phyloP scores from a whole-genome alignment of 2,329 filamentous ascomycete species.

The Arachnomyces sp. region DNA sequence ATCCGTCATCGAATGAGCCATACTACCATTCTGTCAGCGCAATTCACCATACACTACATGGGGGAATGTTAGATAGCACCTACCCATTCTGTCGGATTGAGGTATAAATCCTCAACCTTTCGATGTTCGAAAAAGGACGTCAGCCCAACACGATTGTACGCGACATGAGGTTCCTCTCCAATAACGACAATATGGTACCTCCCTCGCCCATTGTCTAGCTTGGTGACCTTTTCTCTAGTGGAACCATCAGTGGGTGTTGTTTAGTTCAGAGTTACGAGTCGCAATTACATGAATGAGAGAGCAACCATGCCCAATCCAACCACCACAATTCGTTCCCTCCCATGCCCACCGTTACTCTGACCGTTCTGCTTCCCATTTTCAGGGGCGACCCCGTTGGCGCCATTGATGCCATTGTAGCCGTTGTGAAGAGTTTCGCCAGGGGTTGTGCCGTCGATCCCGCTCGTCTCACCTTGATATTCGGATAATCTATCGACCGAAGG shows the following conservation, averaged over 20 bases:
- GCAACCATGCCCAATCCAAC: slow-evolving; percentile 90
- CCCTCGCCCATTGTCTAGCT: slow-evolving; percentile 64
- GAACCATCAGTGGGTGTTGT: background rate
- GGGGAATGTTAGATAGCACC: slow-evolving; percentile 13
- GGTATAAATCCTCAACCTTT: slow-evolving; percentile 75
- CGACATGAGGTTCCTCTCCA: slow-evolving; percentile 77
- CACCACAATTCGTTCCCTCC: slow-evolving; percentile 62
- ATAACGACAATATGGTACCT: slow-evolving; percentile 79
- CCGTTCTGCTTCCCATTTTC: slow-evolving; percentile 10
- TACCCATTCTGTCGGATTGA: slow-evolving; percentile 79
- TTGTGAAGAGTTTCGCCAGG: slow-evolving; percentile 11
- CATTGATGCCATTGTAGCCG: slow-evolving; percentile 8
- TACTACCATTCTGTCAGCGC: slow-evolving; percentile 45
- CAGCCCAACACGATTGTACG: slow-evolving; percentile 84
- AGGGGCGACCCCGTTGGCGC: background rate
- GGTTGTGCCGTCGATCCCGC: too few relatives aligned
- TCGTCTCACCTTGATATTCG: slow-evolving; percentile 14
- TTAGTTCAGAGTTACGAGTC: background rate
- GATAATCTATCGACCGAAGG: slow-evolving; percentile 23
- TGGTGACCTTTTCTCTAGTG: slow-evolving; percentile 74
- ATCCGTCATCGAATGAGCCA: slow-evolving; percentile 54
- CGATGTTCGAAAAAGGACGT: slow-evolving; percentile 85
- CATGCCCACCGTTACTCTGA: slow-evolving; percentile 9
- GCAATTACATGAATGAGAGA: slow-evolving; percentile 74
- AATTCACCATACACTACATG: background rate